Conservation (phyloP, 805 yeast genomes). For the Yamadazyma scolyti region DNA sequence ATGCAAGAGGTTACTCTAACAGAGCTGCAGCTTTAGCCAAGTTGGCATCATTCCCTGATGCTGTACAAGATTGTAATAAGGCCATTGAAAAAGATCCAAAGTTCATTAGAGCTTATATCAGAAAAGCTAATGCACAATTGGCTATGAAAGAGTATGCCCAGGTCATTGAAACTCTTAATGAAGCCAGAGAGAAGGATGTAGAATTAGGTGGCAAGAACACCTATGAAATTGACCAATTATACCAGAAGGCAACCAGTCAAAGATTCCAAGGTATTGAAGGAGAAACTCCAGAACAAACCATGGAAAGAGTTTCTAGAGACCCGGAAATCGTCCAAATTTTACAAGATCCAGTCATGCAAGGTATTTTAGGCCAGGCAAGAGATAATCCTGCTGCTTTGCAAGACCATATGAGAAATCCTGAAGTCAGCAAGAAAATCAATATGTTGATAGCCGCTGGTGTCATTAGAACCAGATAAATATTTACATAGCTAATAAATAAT, state of each 20-base stretch:
- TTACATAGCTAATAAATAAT: slow-evolving; percentile 1
- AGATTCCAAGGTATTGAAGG: slow-evolving; percentile 81
- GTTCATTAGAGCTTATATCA: slow-evolving; percentile 90
- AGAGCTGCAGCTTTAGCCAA: slow-evolving; percentile 97
- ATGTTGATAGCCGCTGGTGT: slow-evolving; percentile 94
- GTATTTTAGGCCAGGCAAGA: slow-evolving; percentile 89
- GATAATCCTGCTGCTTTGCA: slow-evolving; percentile 94
- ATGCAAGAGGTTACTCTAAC: slow-evolving; percentile 94
- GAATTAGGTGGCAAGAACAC: slow-evolving; percentile 58
- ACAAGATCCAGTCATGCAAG: slow-evolving; percentile 95
- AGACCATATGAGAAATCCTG: slow-evolving; percentile 98
- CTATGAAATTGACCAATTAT: slow-evolving; percentile 78
- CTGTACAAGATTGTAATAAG: slow-evolving; percentile 82
- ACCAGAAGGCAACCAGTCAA: slow-evolving; percentile 69
- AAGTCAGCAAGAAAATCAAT: slow-evolving; percentile 80
- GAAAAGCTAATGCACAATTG: slow-evolving; percentile 93
- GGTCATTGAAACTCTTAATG: slow-evolving; percentile 76
- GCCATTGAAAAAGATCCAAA: slow-evolving; percentile 87
- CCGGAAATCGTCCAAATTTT: slow-evolving; percentile 90
- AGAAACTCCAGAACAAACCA: slow-evolving; percentile 91
- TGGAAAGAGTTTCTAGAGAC: slow-evolving; percentile 85
- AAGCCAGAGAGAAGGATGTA: slow-evolving; percentile 72
- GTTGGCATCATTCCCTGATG: slow-evolving; percentile 96
- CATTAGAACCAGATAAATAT: slow-evolving; percentile 73
- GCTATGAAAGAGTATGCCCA: slow-evolving; percentile 84